Evolutionary conservation across 2,329 filamentous ascomycete species (phyloP), one percentile per base, ranked within the genome.

Genomic region (Plenodomus lindquistii): DNA sequence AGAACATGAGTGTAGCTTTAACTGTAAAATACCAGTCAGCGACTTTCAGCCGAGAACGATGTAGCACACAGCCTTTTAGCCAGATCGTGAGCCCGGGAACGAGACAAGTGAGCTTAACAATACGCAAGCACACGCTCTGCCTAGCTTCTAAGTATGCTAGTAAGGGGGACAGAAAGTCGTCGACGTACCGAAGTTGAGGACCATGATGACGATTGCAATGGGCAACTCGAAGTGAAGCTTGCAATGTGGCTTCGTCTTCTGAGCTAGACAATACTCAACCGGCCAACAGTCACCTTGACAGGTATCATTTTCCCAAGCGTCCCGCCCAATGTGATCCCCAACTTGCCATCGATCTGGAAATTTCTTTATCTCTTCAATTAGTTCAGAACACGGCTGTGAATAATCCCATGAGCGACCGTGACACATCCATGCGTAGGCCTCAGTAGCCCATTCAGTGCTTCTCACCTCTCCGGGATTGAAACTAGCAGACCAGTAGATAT

Each of bases 1-100:
- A 52, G 9, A 62, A 54, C 17, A 67, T 63, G 6, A 57, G 18
- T 3, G 17, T 22, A 2, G 55, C 59, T 41, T 67, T 69, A 21
- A 62, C 27, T 31, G 27, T 44, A 48, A 21, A 6, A 15, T n/a
- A 37, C 18, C 7, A 16, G 24, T 31, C 21, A 41, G 34, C 21
- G 15, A 42, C 21, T n/a, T n/a, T n/a, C n/a, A n/a, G n/a, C n/a
- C n/a, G n/a, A n/a, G n/a, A n/a, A n/a, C n/a, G n/a, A n/a, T n/a
- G n/a, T n/a, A n/a, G n/a, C n/a, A n/a, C n/a, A n/a, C n/a, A n/a
- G n/a, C n/a, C n/a, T n/a, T n/a, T n/a, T n/a, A n/a, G n/a, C n/a
- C n/a, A n/a, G n/a, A n/a, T n/a, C n/a, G n/a, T n/a, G n/a, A n/a
- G n/a, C n/a, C n/a, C n/a, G n/a, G n/a, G n/a, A n/a, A n/a, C n/a